phyloP scores from a whole-genome alignment of 495 filamentous ascomycete species.

The Astrothelium subdiscretum region DNA sequence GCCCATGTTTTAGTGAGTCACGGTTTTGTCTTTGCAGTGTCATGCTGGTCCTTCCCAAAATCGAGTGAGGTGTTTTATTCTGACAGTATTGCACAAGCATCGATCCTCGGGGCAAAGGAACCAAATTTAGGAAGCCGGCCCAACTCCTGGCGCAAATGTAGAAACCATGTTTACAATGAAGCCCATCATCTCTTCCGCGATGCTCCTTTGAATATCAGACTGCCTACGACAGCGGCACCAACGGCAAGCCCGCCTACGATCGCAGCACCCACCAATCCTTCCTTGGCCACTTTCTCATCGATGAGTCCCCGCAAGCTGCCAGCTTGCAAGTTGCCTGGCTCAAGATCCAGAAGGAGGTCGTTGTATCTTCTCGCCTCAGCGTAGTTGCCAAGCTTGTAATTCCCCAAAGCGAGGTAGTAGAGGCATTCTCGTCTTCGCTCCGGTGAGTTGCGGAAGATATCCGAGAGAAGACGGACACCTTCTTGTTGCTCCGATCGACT shows the following conservation, averaged over 20 bases:
- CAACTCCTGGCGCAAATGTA: background rate
- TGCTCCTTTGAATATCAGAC: conserved; percentile 62
- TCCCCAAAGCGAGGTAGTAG: conserved; percentile 91
- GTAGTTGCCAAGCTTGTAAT: conserved; percentile 97
- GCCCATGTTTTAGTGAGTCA: too few species aligned
- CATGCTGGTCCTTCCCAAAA: too few species aligned
- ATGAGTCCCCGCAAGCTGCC: conserved; percentile 72
- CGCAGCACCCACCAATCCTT: conserved; percentile 89
- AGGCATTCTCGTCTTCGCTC: conserved; percentile 94
- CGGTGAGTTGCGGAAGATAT: conserved; percentile 86
- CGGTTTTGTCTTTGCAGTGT: too few species aligned
- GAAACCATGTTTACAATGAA: background rate
- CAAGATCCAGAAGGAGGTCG: conserved; percentile 76
- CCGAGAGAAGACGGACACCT: conserved; percentile 85
- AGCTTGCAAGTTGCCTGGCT: conserved; percentile 83
- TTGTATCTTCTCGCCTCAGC: conserved; percentile 90
- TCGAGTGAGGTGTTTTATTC: too few species aligned
- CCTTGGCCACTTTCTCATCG: conserved; percentile 90
- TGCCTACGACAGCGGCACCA: conserved; percentile 85
- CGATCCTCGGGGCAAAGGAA: too few species aligned
- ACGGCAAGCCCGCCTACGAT: conserved; percentile 91
- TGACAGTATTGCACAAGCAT: too few species aligned
- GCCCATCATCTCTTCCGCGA: conserved; percentile 34
- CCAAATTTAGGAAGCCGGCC: too few species aligned
- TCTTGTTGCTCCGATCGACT: conserved; percentile 78